Base-by-base conservation (phyloP, 768 basidiomycete species). In the Boletus vermiculosoides region DNA sequence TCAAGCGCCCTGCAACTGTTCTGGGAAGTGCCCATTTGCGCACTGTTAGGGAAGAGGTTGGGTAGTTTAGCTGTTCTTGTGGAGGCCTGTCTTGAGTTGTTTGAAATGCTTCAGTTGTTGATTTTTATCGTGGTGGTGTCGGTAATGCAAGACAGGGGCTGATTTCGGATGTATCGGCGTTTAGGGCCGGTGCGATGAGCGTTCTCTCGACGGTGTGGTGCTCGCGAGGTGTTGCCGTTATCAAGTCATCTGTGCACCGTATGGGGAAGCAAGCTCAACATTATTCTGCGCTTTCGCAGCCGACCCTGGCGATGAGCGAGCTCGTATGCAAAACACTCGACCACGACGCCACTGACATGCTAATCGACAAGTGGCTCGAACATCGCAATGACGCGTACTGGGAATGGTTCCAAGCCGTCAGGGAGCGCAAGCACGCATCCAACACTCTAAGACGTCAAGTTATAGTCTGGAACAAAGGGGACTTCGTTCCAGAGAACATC, bases 331-430 rank as follows among this genome's bases (percentile, higher is more conserved):
- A 87, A 41, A 88, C 86, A 6, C 79, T 90, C 55, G 86, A 87
- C 73, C 84, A 88, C 74, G 85, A 88, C 62, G 80, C 84, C 18
- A 88, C 88, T 1, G 86, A 88, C 74, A 78, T 83, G 75, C 83
- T 90, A 63, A 90, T 90, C 74, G 87, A 90, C 78, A 87, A 85
- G 70, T 90, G 88, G 88, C 85, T 90, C 45, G 87, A 90, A 67
- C 86, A 89, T 66, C 82, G 83, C 65, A 83, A 87, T 59, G 86
- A 88, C 74, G 80, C 83, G 45, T 90, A 90, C 68, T 82, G 83
- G 70, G 86, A 88, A 52, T 90, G 88, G 88, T 90, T 90, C 63
- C 78, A 78, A 59, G 83, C 81, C 55, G 80, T 88, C 12, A 78
- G 88, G 50, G 86, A 88, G 64, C 79, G 86, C 52, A 85, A 80